Base-by-base conservation (phyloP, 1,139 yeast species). In the Blastobotrys ciferrii region DNA sequence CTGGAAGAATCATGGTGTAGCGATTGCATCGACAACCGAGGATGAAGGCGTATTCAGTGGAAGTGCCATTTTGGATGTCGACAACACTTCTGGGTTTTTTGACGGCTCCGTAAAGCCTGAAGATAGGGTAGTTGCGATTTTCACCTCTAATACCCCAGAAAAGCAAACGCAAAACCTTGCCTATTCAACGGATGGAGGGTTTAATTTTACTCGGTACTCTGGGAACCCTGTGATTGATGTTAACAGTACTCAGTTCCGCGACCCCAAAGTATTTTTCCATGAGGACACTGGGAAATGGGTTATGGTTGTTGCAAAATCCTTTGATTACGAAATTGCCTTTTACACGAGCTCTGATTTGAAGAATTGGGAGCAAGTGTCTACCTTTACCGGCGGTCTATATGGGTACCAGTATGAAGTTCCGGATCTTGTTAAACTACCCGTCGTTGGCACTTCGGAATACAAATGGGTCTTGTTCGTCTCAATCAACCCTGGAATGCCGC, bases 321-420 rank as follows among this genome's bases (percentile, higher is more conserved):
- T 69, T 38, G 62, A 65, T 43, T 71, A 60, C 54, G 59, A 61
- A 40, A 53, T 70, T 23, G 60, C 58, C 40, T 61, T 71, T 43
- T 70, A 61, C 52, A 57, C 64, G 12, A 68, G 73, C 9, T 32
- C 49, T 3, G 58, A 71, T 51, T 54, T 70, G 50, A 59, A 51
- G 18, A 42, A 58, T 7, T 70, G 74, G 74, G 53, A 51, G 2
- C 53, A 57, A 28, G 61, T 59, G 28, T 64, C 72, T 13, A 57
- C 60, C 28, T 68, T 70, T 50, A 54, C 63, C 6, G 56, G 55
- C 14, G 74, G 74, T 1, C 50, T 58, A 31, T 45, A 59, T 11
- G 74, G 74, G 1, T 66, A 54, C 53, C 73, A 70, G 52, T 71
- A 70, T 36, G 89, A 84, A 0, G 76, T 83, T 44, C 80, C 82